A percentile compares a stretch with the other conserved stretches of the same genome.
These are phyloP conservation scores for Candida berthetii DNA, from an alignment of 805 yeast genomes.

Conservation along the genomic window DNA sequence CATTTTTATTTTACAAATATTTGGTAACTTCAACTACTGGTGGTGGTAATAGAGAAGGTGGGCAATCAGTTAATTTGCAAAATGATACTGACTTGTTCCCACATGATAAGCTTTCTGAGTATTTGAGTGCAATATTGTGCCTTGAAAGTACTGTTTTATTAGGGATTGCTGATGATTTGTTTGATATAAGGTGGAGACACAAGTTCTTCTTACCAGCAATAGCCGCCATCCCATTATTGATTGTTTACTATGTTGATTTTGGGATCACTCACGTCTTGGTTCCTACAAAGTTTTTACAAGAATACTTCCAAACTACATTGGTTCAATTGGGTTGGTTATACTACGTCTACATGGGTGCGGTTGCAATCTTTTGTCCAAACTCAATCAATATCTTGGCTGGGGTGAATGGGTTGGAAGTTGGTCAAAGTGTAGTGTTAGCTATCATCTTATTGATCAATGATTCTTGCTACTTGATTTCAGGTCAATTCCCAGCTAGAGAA, in stretches of 20 bases:
- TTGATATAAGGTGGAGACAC: slow-evolving; percentile 96
- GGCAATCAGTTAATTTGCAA: slow-evolving; percentile 9
- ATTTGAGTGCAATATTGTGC: slow-evolving; percentile 77
- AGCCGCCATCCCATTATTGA: slow-evolving; percentile 84
- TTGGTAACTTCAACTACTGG: slow-evolving; percentile 54
- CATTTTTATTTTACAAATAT: slow-evolving; percentile 78
- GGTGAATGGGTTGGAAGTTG: slow-evolving; percentile 93
- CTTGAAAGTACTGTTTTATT: slow-evolving; percentile 76
- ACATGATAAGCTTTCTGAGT: slow-evolving; percentile 78
- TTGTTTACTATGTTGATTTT: slow-evolving; percentile 90
- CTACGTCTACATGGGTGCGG: slow-evolving; percentile 84
- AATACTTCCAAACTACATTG: slow-evolving; percentile 28
- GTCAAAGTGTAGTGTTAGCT: slow-evolving; percentile 82
- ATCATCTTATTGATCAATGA: slow-evolving; percentile 72
- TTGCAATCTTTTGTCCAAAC: slow-evolving; percentile 92
- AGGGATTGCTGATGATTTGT: slow-evolving; percentile 91
- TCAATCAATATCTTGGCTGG: slow-evolving; percentile 96
- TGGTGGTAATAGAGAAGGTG: slow-evolving; percentile 48
- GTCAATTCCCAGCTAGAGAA: slow-evolving; percentile 53
- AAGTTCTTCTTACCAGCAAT: slow-evolving; percentile 93
- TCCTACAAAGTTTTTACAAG: slow-evolving; percentile 56
- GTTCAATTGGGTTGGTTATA: slow-evolving; percentile 77
- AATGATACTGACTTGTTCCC: slow-evolving; percentile 44
- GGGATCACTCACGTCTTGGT: slow-evolving; percentile 84
- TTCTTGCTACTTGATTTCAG: slow-evolving; percentile 53